Conservation (phyloP, 2,329 filamentous ascomycete genomes). For the Knoxdaviesia capensis region DNA sequence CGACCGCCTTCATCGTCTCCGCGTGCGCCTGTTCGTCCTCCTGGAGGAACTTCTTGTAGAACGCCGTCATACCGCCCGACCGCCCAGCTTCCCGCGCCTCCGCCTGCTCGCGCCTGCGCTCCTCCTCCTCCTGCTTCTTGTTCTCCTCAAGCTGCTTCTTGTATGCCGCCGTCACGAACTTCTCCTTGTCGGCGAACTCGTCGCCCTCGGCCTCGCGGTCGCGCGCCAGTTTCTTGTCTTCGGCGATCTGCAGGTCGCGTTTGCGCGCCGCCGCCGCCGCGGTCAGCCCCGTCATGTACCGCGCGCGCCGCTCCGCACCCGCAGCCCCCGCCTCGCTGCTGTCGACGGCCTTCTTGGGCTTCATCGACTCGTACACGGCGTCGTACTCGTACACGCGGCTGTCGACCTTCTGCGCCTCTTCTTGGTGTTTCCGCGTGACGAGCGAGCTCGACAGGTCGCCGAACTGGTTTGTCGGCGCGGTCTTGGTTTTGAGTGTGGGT, state of each 20-base stretch:
- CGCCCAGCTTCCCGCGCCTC: constrained; percentile 37
- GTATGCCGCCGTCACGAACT: constrained; percentile 70
- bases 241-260: constrained; percentile 56
- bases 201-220: constrained; percentile 68
- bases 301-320: constrained; percentile 42
- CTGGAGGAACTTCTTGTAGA: constrained; percentile 57
- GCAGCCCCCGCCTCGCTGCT: constrained; percentile 29
- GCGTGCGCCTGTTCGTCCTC: constrained; percentile 50
- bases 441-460: constrained; percentile 47
- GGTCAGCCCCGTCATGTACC: constrained; percentile 60
- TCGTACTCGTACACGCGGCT: constrained; percentile 74
- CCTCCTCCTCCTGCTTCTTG: constrained; percentile 47
- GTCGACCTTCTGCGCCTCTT: constrained; percentile 46
- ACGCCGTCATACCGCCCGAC: constrained; percentile 53
- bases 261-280: constrained; percentile 58
- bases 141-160: constrained; percentile 66
- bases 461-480: constrained; percentile 19
- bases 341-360: constrained; percentile 41
- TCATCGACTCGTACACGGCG: constrained; percentile 58
- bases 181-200: constrained; percentile 64
- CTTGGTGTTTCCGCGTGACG: constrained; percentile 40
- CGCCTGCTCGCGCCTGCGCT: constrained; percentile 42
- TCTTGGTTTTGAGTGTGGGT: constrained; percentile 12
- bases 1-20: constrained; percentile 47
- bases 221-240: constrained; percentile 60